These are phyloP conservation scores for Sporisorium graminicola DNA, from an alignment of 1,284 basidiomycete species.

Conservation along the genomic window DNA sequence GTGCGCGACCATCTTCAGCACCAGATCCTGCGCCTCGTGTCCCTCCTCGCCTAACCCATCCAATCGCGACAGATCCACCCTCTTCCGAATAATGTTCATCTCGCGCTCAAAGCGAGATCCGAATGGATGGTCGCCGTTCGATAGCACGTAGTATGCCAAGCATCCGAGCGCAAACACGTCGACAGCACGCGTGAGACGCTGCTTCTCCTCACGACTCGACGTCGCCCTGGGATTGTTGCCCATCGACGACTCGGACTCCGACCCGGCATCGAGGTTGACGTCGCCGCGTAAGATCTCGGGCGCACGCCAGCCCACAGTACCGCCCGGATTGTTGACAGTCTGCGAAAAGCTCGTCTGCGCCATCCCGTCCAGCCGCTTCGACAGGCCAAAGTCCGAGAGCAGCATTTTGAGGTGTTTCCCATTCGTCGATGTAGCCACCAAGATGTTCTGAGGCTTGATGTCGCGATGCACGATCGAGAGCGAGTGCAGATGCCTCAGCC, in stretches of 20 bases:
- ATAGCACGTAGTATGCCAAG: conserved; percentile 66
- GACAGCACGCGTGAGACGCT: conserved; percentile 64
- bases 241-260: conserved; percentile 51
- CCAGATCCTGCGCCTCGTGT: conserved; percentile 65
- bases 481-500: conserved; percentile 89
- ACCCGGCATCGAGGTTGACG: conserved; percentile 56
- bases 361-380: conserved; percentile 65
- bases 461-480: conserved; percentile 97
- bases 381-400: conserved; percentile 68
- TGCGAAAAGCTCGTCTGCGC: conserved; percentile 68
- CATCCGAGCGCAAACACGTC: conserved; percentile 69
- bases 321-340: conserved; percentile 66
- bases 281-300: conserved; percentile 67
- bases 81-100: conserved; percentile 66
- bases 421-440: conserved; percentile 73
- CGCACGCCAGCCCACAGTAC: conserved; percentile 68
- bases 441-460: conserved; percentile 98
- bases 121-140: conserved; percentile 67
- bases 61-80: conserved; percentile 54
- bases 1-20: conserved; percentile 59
- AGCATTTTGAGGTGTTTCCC: conserved; percentile 65
- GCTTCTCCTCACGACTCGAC: conserved; percentile 44
- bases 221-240: conserved; percentile 34
- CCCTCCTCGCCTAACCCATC: conserved; percentile 65
- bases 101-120: conserved; percentile 67